phyloP scores from a whole-genome alignment of 2,329 filamentous ascomycete genomes.

The Exophiala alcalophila region DNA sequence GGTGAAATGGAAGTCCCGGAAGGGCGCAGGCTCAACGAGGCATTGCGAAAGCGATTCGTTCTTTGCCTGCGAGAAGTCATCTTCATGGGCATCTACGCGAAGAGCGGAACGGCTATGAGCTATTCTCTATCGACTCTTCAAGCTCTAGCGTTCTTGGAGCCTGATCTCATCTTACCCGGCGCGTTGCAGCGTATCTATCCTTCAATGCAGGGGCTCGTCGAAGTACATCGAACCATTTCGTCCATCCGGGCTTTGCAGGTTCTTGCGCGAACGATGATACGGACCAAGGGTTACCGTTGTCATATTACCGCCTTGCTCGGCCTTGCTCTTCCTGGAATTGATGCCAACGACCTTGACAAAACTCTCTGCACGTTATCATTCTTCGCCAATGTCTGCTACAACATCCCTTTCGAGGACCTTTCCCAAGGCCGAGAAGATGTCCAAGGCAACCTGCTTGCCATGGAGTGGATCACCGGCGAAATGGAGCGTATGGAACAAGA shows the following conservation, averaged over 20 bases:
- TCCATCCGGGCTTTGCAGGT: conserved; percentile 89
- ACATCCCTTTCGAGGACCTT: conserved; percentile 85
- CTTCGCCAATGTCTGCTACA: conserved; percentile 93
- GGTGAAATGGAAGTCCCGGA: conserved; percentile 84
- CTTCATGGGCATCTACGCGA: conserved; percentile 97
- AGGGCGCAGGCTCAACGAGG: conserved; percentile 73
- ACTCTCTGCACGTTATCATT: conserved; percentile 92
- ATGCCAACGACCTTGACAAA: conserved; percentile 96
- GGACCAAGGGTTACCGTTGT: conserved; percentile 92
- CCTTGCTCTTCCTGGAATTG: conserved; percentile 87
- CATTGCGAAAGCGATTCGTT: conserved; percentile 86
- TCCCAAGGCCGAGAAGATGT: conserved; percentile 65
- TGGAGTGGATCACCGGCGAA: conserved; percentile 91
- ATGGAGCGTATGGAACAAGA: conserved; percentile 91
- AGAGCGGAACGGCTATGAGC: conserved; percentile 86
- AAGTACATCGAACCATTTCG: conserved; percentile 93
- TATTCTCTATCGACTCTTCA: conserved; percentile 90
- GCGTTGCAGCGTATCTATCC: conserved; percentile 95
- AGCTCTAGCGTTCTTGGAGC: conserved; percentile 84
- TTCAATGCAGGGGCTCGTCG: conserved; percentile 91
- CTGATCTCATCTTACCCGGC: conserved; percentile 84
- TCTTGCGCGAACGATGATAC: conserved; percentile 84
- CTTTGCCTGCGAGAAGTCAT: conserved; percentile 84
- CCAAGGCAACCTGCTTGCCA: conserved; percentile 72
- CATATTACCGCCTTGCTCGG: conserved; percentile 94